Percentiles rank a stretch among this genome's conserved stretches.
phyloP scores from a whole-genome alignment of 2,329 filamentous ascomycete species.

The Trichoderma sp. region DNA sequence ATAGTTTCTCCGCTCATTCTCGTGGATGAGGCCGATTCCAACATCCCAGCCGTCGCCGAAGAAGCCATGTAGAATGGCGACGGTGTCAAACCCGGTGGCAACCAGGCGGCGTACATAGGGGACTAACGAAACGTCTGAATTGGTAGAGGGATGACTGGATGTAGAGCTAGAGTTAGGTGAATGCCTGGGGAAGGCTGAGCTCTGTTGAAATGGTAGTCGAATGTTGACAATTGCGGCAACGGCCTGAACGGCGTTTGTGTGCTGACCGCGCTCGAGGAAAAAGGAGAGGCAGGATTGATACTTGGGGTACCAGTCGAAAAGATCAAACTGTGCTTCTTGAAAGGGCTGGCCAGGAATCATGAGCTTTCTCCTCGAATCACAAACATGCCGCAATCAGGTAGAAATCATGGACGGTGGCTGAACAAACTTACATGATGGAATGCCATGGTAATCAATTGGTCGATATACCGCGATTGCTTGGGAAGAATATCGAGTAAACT shows the following conservation, averaged over 20 bases:
- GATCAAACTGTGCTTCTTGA: slow-evolving; percentile 60
- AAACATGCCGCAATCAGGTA: neutral
- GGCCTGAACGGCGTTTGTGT: slow-evolving; percentile 77
- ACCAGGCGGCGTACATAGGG: slow-evolving; percentile 89
- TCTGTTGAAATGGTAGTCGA: slow-evolving; percentile 77
- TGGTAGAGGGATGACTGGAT: slow-evolving; percentile 24
- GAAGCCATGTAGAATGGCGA: slow-evolving; percentile 85
- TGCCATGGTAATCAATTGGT: neutral
- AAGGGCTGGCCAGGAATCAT: slow-evolving; percentile 38
- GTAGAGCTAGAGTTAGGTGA: slow-evolving; percentile 15
- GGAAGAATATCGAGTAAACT: neutral
- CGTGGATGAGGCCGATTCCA: slow-evolving; percentile 78
- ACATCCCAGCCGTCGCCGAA: slow-evolving; percentile 90
- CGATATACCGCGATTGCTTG: neutral
- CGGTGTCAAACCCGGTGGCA: slow-evolving; percentile 85
- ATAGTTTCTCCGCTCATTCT: slow-evolving; percentile 89
- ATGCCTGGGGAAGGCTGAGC: slow-evolving; percentile 29
- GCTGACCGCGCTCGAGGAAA: slow-evolving; percentile 88
- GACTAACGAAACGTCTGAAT: slow-evolving; percentile 50
- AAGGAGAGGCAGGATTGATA: slow-evolving; percentile 88
- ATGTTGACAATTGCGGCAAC: slow-evolving; percentile 92
- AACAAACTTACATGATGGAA: slow-evolving; percentile 19
- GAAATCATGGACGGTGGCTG: neutral
- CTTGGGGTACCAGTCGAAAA: slow-evolving; percentile 89
- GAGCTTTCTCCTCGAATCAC: neutral